A percentile compares a stretch with the other conserved stretches of the same genome.
Conservation (phyloP, 345 rosid species). For the Salix suchowensis region DNA sequence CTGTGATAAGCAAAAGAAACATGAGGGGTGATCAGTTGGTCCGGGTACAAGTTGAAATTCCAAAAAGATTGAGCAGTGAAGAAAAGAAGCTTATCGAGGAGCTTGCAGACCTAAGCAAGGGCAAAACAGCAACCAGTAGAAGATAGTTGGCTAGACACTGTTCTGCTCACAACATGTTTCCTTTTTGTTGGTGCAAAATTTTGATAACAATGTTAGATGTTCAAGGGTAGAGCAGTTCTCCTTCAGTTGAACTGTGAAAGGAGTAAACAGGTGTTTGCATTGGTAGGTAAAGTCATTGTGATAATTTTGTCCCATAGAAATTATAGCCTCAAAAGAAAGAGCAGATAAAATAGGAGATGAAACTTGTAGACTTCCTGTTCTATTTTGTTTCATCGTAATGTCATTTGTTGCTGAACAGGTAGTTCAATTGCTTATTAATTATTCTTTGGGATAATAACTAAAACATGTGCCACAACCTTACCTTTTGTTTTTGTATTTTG, state of each 20-base stretch:
- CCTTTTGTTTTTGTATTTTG: not conserved
- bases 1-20: conserved; percentile 76
- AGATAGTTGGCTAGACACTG: conserved; percentile 7
- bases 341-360: not conserved
- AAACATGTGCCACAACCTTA: not conserved
- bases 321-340: not conserved
- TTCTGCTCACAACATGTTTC: not conserved
- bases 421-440: not conserved
- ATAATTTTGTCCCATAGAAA: not conserved
- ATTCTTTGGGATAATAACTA: conserved; percentile 2
- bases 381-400: not conserved
- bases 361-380: not conserved
- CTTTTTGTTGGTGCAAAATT: not conserved
- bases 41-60: conserved; percentile 95
- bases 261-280: not conserved
- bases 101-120: conserved; percentile 85
- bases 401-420: not conserved
- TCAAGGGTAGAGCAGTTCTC: not conserved
- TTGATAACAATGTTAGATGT: not conserved
- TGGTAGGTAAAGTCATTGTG: not conserved
- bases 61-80: conserved; percentile 78
- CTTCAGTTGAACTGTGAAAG: not conserved
- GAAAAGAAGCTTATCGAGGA: conserved; percentile 86
- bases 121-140: conserved; percentile 60
- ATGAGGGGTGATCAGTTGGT: conserved; percentile 96